Evolutionary conservation across 371 early-diverging fungal species (phyloP).

Genomic region (Batkoa obscura): DNA sequence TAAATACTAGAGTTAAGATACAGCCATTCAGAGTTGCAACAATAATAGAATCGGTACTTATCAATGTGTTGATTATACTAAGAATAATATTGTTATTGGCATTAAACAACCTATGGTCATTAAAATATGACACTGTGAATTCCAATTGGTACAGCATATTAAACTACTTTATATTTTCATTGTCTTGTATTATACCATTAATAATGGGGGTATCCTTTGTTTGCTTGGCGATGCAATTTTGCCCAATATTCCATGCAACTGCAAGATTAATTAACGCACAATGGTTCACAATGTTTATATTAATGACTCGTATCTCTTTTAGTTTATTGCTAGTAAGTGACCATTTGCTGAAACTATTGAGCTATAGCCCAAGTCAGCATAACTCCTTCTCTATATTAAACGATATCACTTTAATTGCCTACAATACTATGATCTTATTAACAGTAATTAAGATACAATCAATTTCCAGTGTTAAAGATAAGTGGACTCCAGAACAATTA

Average conservation of each 20-base stretch:
- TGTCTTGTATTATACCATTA: not conserved
- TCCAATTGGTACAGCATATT: conserved; percentile 9
- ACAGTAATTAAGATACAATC: not conserved
- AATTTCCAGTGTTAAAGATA: not conserved
- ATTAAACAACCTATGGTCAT: not conserved
- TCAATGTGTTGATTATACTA: not conserved
- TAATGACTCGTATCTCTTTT: conserved; percentile 2
- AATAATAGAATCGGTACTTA: conserved; percentile 12
- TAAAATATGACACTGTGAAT: not conserved
- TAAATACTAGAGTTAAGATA: conserved; percentile 7
- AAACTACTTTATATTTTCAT: not conserved
- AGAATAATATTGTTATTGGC: not conserved
- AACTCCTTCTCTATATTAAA: not conserved
- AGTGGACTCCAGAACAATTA: conserved; percentile 1
- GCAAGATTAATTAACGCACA: conserved; percentile 12
- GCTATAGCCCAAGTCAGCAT: not conserved
- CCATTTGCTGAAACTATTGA: not conserved
- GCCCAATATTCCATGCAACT: not conserved
- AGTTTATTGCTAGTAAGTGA: not conserved
- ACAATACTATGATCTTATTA: not conserved
- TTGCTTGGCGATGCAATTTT: not conserved
- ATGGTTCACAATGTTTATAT: conserved; percentile 15
- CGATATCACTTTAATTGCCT: not conserved
- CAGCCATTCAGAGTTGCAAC: conserved; percentile 11
- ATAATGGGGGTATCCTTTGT: not conserved